Conservation (phyloP, 139 green algal genomes). For the Pleodorina starrii region DNA sequence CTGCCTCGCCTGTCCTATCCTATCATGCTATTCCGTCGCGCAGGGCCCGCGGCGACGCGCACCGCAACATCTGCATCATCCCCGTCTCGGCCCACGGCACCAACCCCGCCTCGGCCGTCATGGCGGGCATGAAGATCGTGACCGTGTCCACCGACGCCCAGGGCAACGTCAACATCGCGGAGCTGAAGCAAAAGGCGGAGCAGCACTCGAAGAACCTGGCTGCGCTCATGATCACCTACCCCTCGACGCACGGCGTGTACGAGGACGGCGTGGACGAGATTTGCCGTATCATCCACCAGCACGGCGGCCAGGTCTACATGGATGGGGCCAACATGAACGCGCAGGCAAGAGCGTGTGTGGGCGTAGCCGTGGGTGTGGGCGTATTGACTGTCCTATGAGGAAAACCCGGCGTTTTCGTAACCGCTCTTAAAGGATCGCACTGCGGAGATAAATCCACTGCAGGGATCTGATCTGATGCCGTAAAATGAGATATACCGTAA, state of each 20-base stretch:
- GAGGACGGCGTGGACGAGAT: constrained; percentile 98
- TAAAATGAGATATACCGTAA: too few relatives aligned
- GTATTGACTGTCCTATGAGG: too few relatives aligned
- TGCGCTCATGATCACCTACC: constrained; percentile 99
- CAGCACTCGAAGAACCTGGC: constrained; percentile 90
- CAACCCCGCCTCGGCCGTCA: constrained; percentile 97
- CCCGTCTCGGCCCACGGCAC: constrained; percentile 97
- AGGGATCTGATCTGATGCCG: too few relatives aligned
- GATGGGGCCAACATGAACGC: constrained; percentile 99
- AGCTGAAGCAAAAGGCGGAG: constrained; percentile 87
- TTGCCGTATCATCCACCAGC: constrained; percentile 95
- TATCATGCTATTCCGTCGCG: neutral
- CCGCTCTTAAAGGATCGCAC: too few relatives aligned
- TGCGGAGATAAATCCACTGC: too few relatives aligned
- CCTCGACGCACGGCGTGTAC: constrained; percentile 98
- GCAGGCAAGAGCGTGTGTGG: constrained; percentile 72
- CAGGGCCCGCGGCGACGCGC: constrained; percentile 79
- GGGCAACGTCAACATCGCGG: constrained; percentile 96
- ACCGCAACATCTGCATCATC: constrained; percentile 99
- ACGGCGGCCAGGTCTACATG: constrained; percentile 99
- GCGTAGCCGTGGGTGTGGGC: neutral
- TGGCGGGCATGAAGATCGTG: constrained; percentile 98
- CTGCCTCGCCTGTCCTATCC: too few relatives aligned
- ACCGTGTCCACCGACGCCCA: constrained; percentile 84
- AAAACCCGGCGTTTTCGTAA: too few relatives aligned